A percentile compares a stretch with the other conserved stretches of the same genome.
These are phyloP conservation scores for Pisolithus sp. DNA, from an alignment of 768 basidiomycete species.

Conservation along the genomic window DNA sequence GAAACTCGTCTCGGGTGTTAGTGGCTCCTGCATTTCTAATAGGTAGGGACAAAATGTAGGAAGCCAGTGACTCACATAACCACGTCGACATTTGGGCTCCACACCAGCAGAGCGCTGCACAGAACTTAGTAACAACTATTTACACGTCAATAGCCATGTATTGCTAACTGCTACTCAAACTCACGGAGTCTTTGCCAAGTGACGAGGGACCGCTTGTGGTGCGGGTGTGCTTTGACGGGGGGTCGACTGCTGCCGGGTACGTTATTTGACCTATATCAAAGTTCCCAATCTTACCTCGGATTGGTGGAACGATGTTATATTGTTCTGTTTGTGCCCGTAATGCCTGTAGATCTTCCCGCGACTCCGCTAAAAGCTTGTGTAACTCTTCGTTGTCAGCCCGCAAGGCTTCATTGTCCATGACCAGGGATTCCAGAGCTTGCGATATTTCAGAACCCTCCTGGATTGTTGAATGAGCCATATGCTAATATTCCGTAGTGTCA, in stretches of 20 bases:
- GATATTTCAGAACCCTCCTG: conserved; percentile 55
- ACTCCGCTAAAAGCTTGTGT: conserved; percentile 63
- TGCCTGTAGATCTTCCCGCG: conserved; percentile 67
- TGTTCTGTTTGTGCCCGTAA: conserved; percentile 76
- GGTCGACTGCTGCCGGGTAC: conserved; percentile 19
- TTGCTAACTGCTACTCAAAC: conserved; percentile 28
- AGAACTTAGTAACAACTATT: conserved; percentile 18
- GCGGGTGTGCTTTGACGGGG: conserved; percentile 35
- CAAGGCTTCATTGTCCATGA: conserved; percentile 76
- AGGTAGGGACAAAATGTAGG: conserved; percentile 3
- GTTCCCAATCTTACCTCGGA: conserved; percentile 32
- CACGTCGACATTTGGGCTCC: conserved; percentile 25
- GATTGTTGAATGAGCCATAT: conserved; percentile 31
- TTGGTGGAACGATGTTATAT: conserved; percentile 45
- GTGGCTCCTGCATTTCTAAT: conserved; percentile 31
- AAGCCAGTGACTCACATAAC: conserved; percentile 27
- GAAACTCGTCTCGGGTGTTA: conserved; percentile 40
- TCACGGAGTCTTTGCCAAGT: conserved; percentile 37
- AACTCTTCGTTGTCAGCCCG: conserved; percentile 80
- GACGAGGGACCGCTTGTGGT: conserved; percentile 40
- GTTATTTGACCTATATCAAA: background rate
- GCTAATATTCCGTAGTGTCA: conserved; percentile 24
- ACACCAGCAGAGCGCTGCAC: conserved; percentile 30
- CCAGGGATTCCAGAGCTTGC: conserved; percentile 73
- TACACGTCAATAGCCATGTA: conserved; percentile 19